Base-by-base conservation (phyloP, 1,284 basidiomycete species). In the Polyporus tsugae region DNA sequence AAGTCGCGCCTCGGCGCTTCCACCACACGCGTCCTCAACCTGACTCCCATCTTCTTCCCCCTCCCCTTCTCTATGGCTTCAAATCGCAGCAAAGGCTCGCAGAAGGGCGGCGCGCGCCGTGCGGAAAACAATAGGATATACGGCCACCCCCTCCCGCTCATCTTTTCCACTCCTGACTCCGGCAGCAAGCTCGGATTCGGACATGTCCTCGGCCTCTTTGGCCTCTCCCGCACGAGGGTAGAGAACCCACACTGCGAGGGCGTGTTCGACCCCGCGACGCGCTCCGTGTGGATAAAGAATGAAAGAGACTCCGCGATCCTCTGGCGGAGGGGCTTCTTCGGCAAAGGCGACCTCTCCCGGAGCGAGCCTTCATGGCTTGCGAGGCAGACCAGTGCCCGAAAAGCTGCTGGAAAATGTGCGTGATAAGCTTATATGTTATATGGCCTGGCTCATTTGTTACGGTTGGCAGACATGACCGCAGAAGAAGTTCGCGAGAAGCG, bases 241-340 rank as follows among this genome's bases (percentile, higher is more conserved):
- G 80, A 86, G 72, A 91, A 87, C 69, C 88, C 91, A 2, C 85
- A 88, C 64, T 89, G 89, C 72, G 84, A 87, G 76, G 95, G 93
- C 4, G 75, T 89, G 5, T 91, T 93, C 69, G 96, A 97, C 76
- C 78, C 85, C 1, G 76, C 85, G 1, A 95, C 95, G 19, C 87
- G 88, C 39, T 93, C 92, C 0, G 92, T 97, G 10, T 97, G 95
- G 94, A 85, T 97, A 1, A 81, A 84, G 0, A 86, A 91, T 68
- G 78, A 82, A 33, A 82, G 80, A 29, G 88, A 95, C 76, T 88
- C 89, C 44, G 83, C 84, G 72, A 81, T 91, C 1, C 85, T 99
- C 35, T 99, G 98, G 94, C 85, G 89, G 57, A 84, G 93, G 67
- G 97, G 98, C 0, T 99, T 99, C 83, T 99, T 99, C 79, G 97